A percentile compares a stretch with the other conserved stretches of the same genome.
phyloP scores from a whole-genome alignment of 2,329 filamentous ascomycete genomes.

The Penicillium concentricum region DNA sequence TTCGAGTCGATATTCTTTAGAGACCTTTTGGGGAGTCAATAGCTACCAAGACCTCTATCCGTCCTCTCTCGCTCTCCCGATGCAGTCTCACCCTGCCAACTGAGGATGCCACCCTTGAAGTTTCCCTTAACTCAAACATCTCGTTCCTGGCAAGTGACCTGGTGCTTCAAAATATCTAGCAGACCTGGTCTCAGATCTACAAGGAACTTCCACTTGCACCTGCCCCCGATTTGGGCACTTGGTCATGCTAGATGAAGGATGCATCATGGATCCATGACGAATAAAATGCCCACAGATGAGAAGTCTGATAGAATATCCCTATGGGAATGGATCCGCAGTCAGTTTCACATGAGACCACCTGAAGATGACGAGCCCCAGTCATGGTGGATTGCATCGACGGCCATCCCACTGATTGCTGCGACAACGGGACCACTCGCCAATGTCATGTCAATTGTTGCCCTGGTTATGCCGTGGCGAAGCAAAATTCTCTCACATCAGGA shows the following conservation, averaged over 20 bases:
- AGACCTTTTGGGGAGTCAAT: background rate
- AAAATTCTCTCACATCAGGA: slow-evolving; percentile 46
- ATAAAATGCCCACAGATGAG: background rate
- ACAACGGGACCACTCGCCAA: slow-evolving; percentile 84
- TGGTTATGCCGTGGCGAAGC: slow-evolving; percentile 75
- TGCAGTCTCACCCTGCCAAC: slow-evolving; percentile 7
- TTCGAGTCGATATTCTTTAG: background rate
- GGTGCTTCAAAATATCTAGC: background rate
- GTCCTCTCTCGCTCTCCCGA: background rate
- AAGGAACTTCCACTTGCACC: background rate
- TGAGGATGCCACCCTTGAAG: background rate
- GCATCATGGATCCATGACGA: slow-evolving; percentile 15
- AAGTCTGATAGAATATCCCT: slow-evolving; percentile 2
- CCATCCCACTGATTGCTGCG: slow-evolving; percentile 74
- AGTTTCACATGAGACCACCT: slow-evolving; percentile 37
- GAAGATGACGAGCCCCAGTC: slow-evolving; percentile 46
- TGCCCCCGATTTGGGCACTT: background rate
- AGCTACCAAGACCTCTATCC: background rate
- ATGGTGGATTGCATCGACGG: slow-evolving; percentile 54
- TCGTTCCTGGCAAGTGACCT: background rate
- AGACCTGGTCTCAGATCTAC: too few species aligned
- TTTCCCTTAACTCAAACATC: background rate
- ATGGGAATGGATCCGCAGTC: slow-evolving; percentile 22
- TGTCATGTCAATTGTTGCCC: slow-evolving; percentile 79
- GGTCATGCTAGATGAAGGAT: slow-evolving; percentile 12